These are phyloP conservation scores for Bimuria novae-zelandiae DNA, from an alignment of 2,329 filamentous ascomycete genomes.

Conservation along the genomic window DNA sequence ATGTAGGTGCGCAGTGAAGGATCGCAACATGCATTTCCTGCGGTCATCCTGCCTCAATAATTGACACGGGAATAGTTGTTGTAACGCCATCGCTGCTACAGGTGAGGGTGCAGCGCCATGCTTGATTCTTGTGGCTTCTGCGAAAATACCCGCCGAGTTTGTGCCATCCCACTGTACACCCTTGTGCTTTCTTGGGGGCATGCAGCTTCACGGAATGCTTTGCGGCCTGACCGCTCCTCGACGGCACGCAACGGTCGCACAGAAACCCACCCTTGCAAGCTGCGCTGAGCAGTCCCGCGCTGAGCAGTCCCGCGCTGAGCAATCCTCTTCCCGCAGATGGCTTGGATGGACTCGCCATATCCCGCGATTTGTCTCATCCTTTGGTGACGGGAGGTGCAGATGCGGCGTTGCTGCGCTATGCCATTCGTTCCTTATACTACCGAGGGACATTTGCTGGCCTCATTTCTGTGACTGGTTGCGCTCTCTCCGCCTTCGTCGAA, in stretches of 20 bases:
- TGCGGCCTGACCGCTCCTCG: slow-evolving; percentile 25
- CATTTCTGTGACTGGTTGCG: slow-evolving; percentile 25
- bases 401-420: background rate
- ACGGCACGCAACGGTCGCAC: slow-evolving; percentile 29
- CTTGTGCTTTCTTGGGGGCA: slow-evolving; percentile 24
- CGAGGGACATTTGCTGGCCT: slow-evolving; percentile 24
- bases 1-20: slow-evolving; percentile 21
- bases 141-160: slow-evolving; percentile 14
- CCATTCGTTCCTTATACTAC: background rate
- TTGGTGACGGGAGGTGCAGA: background rate
- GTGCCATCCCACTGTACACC: slow-evolving; percentile 18
- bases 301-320: slow-evolving; percentile 20
- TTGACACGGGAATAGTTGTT: slow-evolving; percentile 1
- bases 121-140: slow-evolving; percentile 8
- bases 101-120: slow-evolving; percentile 10
- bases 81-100: slow-evolving; percentile 3
- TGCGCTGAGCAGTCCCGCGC: no score
- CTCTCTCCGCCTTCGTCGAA: slow-evolving; percentile 56
- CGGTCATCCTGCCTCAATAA: slow-evolving; percentile 18
- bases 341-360: background rate
- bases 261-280: slow-evolving; percentile 23
- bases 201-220: slow-evolving; percentile 27
- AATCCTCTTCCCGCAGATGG: slow-evolving; percentile 1
- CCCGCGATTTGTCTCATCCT: slow-evolving; percentile 15
- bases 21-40: slow-evolving; percentile 27